A percentile compares a stretch with the other conserved stretches of the same genome.
phyloP scores from a whole-genome alignment of 768 basidiomycete genomes.

The Piloderma croceum region DNA sequence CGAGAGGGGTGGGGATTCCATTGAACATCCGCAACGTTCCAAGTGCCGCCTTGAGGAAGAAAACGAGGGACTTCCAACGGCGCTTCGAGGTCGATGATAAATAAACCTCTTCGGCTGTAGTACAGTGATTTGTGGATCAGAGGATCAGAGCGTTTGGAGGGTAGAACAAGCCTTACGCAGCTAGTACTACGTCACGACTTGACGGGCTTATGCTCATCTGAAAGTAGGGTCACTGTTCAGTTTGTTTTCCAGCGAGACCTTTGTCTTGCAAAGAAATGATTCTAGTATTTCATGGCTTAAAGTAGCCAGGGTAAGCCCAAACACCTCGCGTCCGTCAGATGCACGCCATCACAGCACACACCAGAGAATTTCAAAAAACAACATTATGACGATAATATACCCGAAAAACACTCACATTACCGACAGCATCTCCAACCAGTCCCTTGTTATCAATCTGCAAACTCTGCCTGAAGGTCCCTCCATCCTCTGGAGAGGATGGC shows the following conservation, averaged over 20 bases:
- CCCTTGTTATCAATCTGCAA: constrained; percentile 77
- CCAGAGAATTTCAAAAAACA: not conserved
- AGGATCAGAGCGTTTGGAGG: not conserved
- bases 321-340: too few relatives aligned
- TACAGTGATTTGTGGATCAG: constrained; percentile 1
- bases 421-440: constrained; percentile 76
- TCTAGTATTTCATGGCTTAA: too few relatives aligned
- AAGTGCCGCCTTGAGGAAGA: constrained; percentile 92
- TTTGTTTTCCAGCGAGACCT: too few relatives aligned
- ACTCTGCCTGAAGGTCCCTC: constrained; percentile 50
- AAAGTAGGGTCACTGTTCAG: not conserved
- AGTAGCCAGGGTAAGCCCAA: too few relatives aligned
- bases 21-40: constrained; percentile 91
- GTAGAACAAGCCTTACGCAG: constrained; percentile 52
- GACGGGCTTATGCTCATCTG: constrained; percentile 92
- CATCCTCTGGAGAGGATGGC: constrained; percentile 38
- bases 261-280: too few relatives aligned
- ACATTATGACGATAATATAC: too few relatives aligned
- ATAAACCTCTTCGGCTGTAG: constrained; percentile 76
- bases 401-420: constrained; percentile 54
- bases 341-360: too few relatives aligned
- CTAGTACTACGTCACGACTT: constrained; percentile 84
- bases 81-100: constrained; percentile 89
- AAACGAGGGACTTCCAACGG: constrained; percentile 87
- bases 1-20: constrained; percentile 83